Evolutionary conservation across 1,284 basidiomycete species (phyloP).

Genomic region (Pseudozyma sp.): DNA sequence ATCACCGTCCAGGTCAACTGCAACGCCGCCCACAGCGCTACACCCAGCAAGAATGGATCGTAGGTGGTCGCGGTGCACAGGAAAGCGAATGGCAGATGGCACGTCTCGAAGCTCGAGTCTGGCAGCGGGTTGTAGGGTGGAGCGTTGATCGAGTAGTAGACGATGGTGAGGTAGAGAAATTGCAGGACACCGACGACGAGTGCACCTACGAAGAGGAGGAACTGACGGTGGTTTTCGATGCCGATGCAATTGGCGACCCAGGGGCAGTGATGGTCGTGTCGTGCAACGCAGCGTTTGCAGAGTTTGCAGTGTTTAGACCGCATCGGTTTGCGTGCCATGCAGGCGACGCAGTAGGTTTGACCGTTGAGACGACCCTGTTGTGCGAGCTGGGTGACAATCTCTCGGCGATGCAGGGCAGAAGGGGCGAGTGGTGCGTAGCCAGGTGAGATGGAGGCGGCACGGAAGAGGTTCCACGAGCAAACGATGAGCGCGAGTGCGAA

Average conservation of each 20-base stretch:
- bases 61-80: constrained; percentile 74
- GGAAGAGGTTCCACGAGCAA: constrained; percentile 90
- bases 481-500: constrained; percentile 80
- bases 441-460: constrained; percentile 86
- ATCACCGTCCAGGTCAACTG: constrained; percentile 93
- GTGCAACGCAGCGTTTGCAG: constrained; percentile 87
- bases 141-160: constrained; percentile 56
- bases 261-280: constrained; percentile 79
- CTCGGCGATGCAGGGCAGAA: constrained; percentile 46
- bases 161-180: constrained; percentile 84
- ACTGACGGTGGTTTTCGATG: constrained; percentile 93
- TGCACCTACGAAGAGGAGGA: constrained; percentile 86
- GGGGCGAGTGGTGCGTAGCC: constrained; percentile 84
- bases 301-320: constrained; percentile 94
- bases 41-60: constrained; percentile 86
- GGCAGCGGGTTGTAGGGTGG: constrained; percentile 48
- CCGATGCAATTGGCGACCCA: constrained; percentile 99
- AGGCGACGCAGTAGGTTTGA: constrained; percentile 93
- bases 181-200: constrained; percentile 82
- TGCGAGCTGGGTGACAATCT: constrained; percentile 73
- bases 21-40: constrained; percentile 84
- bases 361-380: constrained; percentile 89
- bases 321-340: constrained; percentile 91
- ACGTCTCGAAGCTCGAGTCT: constrained; percentile 69
- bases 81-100: constrained; percentile 75